Conservation (phyloP, 2,329 filamentous ascomycete genomes). For the Fusarium piperis region DNA sequence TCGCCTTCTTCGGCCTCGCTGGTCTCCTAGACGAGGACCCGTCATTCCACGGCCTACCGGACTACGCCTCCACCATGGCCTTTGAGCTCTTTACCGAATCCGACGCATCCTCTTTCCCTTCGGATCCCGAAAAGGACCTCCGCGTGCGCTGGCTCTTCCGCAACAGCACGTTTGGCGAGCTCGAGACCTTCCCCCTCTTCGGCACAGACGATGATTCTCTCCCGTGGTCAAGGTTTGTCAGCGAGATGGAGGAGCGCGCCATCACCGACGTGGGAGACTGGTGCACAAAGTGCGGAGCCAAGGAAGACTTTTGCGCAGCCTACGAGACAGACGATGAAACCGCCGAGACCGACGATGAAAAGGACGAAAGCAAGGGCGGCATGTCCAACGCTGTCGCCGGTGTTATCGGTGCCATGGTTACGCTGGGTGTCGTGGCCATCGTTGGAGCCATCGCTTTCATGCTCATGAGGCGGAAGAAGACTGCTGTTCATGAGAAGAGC, state of each 20-base stretch:
- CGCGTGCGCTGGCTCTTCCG: conserved; percentile 48
- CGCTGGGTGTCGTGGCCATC: conserved; percentile 42
- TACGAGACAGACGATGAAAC: conserved; percentile 34
- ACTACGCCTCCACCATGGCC: conserved; percentile 49
- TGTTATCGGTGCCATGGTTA: conserved; percentile 47
- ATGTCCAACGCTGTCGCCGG: conserved; percentile 49
- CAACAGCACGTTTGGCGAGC: conserved; percentile 46
- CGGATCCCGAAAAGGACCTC: conserved; percentile 37
- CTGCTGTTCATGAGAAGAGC: not conserved
- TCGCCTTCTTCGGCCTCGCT: conserved; percentile 48
- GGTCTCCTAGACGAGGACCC: conserved; percentile 40
- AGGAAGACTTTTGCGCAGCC: conserved; percentile 45
- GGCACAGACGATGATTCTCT: conserved; percentile 42
- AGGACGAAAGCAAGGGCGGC: conserved; percentile 17
- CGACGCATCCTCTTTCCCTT: conserved; percentile 39
- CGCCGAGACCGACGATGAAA: not conserved
- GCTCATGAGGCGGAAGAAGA: conserved; percentile 35
- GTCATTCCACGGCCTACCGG: conserved; percentile 47
- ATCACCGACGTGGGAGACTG: conserved; percentile 45
- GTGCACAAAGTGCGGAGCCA: conserved; percentile 43
- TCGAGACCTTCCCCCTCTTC: conserved; percentile 46
- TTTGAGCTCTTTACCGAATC: conserved; percentile 47
- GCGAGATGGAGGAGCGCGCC: conserved; percentile 42
- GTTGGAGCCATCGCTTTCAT: conserved; percentile 33
- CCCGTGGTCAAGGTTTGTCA: conserved; percentile 42